Evolutionary conservation across 331 rosid genomes (phyloP), one percentile per base, ranked within the genome.

Genomic region (Prunus yedoensis): DNA sequence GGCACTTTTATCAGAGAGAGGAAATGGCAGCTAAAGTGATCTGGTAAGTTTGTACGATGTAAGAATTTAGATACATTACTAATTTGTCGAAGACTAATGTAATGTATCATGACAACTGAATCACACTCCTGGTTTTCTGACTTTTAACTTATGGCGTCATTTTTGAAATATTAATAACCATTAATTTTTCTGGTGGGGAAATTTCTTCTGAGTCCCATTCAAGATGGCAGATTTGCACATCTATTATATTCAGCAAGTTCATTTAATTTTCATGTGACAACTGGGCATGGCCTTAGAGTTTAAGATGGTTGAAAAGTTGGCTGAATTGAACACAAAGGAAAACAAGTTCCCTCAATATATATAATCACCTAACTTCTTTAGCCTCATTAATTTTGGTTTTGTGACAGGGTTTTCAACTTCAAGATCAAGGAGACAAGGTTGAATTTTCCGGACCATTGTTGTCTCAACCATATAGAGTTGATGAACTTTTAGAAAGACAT

Each of bases 371-470:
- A 70, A 21, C 46, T 2, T 17, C 17, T 56, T 60, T 74, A 61
- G 80, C 75, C 75, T 72, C 70, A 25, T 77, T 76, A 66, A 61
- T 51, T 9, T 50, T 71, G 75, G 58, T 77, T 49, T 66, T 77
- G 54, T 83, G 23, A 74, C 87, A 90, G 99, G 87, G 89, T 61
- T 90, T 88, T 73, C 93, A 84, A 75, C 86, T 88, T 77, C 93
- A 84, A 68, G 96, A 94, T 79, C 89, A 89, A 84, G 89, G 82
- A 78, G 99, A 90, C 56, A 92, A 86, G 75, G 99, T 92, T 49
- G 97, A 94, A 65, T 94, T 86, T 85, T 94, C 99, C 21, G 99
- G 99, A 18, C 99, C 99, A 15, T 74, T 94, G 69, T 77, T 92
- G 75, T 90, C 96, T 80, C 97, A 92, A 83, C 84, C 94, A 74